Evolutionary conservation across 352 stramenopile genomes (phyloP).

Genomic region (Globisporangium takayamanum): DNA sequence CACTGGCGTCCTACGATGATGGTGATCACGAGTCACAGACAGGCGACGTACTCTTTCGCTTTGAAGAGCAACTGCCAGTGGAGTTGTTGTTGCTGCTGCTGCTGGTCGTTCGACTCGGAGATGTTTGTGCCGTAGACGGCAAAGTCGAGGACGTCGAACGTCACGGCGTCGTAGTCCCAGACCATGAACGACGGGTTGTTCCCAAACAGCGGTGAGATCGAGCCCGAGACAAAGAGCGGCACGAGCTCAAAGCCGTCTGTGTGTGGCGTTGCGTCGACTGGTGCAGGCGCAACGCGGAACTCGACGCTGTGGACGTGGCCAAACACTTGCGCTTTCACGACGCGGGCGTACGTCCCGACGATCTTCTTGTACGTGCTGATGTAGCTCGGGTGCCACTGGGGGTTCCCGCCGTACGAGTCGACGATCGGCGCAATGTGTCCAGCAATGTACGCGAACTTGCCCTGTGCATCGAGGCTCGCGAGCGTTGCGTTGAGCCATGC

Average conservation of each 20-base stretch:
- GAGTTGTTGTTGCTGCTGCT: conserved; percentile 22
- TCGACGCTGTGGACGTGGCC: conserved; percentile 91
- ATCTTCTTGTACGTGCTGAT: conserved; percentile 77
- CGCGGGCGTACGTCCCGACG: conserved; percentile 40
- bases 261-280: conserved; percentile 7
- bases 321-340: conserved; percentile 87
- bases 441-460: conserved; percentile 76
- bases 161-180: conserved; percentile 61
- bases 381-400: conserved; percentile 86
- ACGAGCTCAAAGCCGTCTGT: conserved; percentile 23
- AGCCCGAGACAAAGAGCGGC: conserved; percentile 74
- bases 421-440: conserved; percentile 90
- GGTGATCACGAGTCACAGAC: neutral
- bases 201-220: conserved; percentile 85
- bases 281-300: conserved; percentile 58
- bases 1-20: too few relatives aligned
- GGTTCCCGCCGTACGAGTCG: conserved; percentile 71
- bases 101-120: conserved; percentile 15
- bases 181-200: conserved; percentile 91
- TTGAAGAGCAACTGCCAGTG: conserved; percentile 52
- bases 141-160: conserved; percentile 69
- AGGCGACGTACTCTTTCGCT: conserved; percentile 22
- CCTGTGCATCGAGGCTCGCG: conserved; percentile 23
- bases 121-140: conserved; percentile 77
- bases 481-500: conserved; percentile 82